Conservation (phyloP, 2,329 filamentous ascomycete species). For the Davidsoniella eucalypti region DNA sequence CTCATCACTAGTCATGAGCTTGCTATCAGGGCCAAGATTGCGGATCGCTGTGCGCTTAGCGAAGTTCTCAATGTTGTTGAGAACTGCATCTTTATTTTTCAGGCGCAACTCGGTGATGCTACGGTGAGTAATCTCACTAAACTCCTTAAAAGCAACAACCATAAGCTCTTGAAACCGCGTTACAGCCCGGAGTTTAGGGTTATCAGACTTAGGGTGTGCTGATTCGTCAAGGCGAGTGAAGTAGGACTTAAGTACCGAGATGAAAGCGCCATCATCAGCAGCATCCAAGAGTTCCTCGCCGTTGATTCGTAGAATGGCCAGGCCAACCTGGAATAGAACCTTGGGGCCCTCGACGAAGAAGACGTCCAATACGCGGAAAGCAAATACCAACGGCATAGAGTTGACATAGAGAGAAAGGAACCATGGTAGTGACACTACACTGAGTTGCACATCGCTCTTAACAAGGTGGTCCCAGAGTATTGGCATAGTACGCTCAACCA, state of each 20-base stretch:
- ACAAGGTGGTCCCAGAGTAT: slow-evolving; percentile 97
- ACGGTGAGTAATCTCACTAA: slow-evolving; percentile 83
- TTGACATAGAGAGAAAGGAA: slow-evolving; percentile 98
- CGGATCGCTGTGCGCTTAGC: slow-evolving; percentile 92
- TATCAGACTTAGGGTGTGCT: slow-evolving; percentile 88
- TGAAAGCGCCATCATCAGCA: slow-evolving; percentile 87
- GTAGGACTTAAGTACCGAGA: slow-evolving; percentile 88
- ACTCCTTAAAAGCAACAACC: slow-evolving; percentile 98
- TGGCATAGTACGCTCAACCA: slow-evolving; percentile 98
- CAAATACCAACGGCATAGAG: slow-evolving; percentile 96
- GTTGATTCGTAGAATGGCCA: slow-evolving; percentile 94
- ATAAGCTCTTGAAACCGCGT: slow-evolving; percentile 96
- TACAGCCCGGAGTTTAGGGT: slow-evolving; percentile 81
- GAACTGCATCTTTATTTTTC: slow-evolving; percentile 85
- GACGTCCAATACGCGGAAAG: slow-evolving; percentile 88
- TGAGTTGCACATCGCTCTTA: slow-evolving; percentile 90
- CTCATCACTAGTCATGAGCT: slow-evolving; percentile 70
- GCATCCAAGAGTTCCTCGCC: slow-evolving; percentile 91
- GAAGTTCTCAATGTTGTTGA: slow-evolving; percentile 94
- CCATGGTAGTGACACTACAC: slow-evolving; percentile 93
- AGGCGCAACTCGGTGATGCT: slow-evolving; percentile 77
- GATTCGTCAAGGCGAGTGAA: slow-evolving; percentile 89
- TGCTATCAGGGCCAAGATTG: slow-evolving; percentile 91
- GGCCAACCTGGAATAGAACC: slow-evolving; percentile 87
- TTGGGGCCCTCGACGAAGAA: slow-evolving; percentile 98